Base-by-base conservation (phyloP, 1,139 yeast genomes). In the Suhomyces yuchorum region DNA sequence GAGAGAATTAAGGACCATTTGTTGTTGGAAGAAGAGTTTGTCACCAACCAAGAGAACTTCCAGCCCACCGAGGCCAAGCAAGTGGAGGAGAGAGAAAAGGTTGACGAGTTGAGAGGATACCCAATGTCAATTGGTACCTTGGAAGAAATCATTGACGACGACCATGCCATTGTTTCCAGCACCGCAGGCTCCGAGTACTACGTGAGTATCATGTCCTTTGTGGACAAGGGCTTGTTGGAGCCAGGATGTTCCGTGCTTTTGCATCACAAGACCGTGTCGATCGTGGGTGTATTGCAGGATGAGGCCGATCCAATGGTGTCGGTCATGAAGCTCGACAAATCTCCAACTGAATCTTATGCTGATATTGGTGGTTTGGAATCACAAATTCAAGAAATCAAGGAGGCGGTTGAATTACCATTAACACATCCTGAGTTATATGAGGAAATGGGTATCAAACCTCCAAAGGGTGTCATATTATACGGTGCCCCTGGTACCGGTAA, bases 401-500 rank as follows among this genome's bases (percentile, higher is more conserved):
- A 95, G 70, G 90, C 97, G 2, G 99, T 95, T 8, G 99, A 95
- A 68, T 78, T 95, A 62, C 99, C 99, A 8, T 78, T 95, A 56
- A 92, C 98, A 18, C 99, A 95, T 68, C 98, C 99, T 1, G 99
- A 95, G 68, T 75, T 95, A 58, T 95, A 93, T 70, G 97, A 95
- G 71, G 98, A 93, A 71, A 93, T 95, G 97, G 99, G 99, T 58
- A 93, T 95, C 65, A 91, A 92, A 63, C 99, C 99, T 8, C 99
- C 99, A 44, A 93, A 93, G 73, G 99, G 99, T 71, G 99, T 95
- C 48, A 92, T 95, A 59, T 78, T 95, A 52, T 95, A 95, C 65
- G 99, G 99, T 59, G 96, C 98, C 0, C 99, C 99, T 30, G 99
- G 99, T 68, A 95, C 99, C 0, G 99, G 99, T 63, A 95, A 95